Percentiles rank a stretch among this genome's conserved stretches.
Evolutionary conservation across 495 filamentous ascomycete genomes (phyloP).

Genomic region (Aspergillus incahuasiensis): DNA sequence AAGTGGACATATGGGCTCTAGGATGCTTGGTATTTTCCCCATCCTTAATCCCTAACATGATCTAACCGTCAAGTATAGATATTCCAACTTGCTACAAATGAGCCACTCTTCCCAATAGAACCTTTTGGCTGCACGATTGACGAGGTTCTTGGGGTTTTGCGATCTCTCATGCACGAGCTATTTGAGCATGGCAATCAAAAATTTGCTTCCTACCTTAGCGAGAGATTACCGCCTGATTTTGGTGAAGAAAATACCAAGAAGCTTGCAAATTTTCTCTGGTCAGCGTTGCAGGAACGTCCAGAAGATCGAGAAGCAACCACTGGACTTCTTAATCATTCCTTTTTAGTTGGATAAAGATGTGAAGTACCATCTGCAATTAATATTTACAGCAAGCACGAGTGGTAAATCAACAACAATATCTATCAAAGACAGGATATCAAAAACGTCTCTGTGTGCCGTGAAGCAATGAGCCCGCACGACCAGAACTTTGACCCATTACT

Average conservation of each 20-base stretch:
- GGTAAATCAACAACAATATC: too few species aligned
- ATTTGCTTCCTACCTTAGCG: slow-evolving; percentile 10
- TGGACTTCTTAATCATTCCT: too few species aligned
- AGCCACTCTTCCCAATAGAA: slow-evolving; percentile 20
- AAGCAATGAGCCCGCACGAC: too few species aligned
- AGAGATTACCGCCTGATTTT: slow-evolving; percentile 18
- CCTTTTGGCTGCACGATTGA: slow-evolving; percentile 13
- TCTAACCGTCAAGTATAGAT: slow-evolving; percentile 7
- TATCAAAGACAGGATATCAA: too few species aligned
- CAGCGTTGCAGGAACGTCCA: slow-evolving; percentile 20
- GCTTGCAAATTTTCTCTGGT: slow-evolving; percentile 16
- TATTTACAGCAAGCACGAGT: too few species aligned
- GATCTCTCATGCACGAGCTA: too few species aligned
- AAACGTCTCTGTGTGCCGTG: too few species aligned
- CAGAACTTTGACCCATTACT: too few species aligned
- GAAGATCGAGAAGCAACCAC: too few species aligned
- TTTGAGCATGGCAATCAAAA: too few species aligned
- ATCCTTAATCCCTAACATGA: not conserved
- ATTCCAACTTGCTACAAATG: slow-evolving; percentile 25
- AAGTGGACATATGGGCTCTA: slow-evolving; percentile 21
- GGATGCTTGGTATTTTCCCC: slow-evolving; percentile 22
- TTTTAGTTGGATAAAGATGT: too few species aligned
- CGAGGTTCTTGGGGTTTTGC: not conserved
- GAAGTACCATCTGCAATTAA: too few species aligned
- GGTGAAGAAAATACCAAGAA: slow-evolving; percentile 10